A percentile compares a stretch with the other conserved stretches of the same genome.
These are phyloP conservation scores for Monilinia laxa DNA, from an alignment of 2,329 filamentous ascomycete species.

Conservation along the genomic window DNA sequence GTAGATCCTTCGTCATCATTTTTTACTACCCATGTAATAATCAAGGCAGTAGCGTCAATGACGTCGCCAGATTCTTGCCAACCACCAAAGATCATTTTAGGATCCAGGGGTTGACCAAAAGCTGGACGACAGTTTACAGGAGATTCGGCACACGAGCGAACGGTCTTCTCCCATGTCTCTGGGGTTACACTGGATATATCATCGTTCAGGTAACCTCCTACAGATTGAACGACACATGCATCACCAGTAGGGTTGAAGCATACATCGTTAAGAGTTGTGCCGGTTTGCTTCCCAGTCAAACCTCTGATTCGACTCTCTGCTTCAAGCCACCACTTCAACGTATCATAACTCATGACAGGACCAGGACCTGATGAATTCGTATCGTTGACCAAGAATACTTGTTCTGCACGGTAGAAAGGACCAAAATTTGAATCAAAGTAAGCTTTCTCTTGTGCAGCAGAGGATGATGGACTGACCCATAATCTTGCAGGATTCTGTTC, in stretches of 20 bases:
- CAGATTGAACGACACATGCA: constrained; percentile 87
- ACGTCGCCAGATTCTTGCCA: constrained; percentile 65
- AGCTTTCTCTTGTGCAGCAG: constrained; percentile 85
- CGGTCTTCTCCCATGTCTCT: constrained; percentile 67
- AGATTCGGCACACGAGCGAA: constrained; percentile 72
- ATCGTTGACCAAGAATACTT: constrained; percentile 92
- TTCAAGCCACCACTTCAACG: constrained; percentile 88
- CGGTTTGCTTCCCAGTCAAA: constrained; percentile 67
- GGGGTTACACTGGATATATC: constrained; percentile 61
- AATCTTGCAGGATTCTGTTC: constrained; percentile 87
- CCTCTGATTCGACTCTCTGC: constrained; percentile 76
- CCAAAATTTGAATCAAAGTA: constrained; percentile 95
- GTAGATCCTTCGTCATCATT: constrained; percentile 75
- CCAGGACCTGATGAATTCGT: constrained; percentile 61
- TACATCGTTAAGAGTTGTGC: constrained; percentile 73
- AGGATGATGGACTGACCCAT: constrained; percentile 94
- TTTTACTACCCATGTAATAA: constrained; percentile 92
- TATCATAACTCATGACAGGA: constrained; percentile 85
- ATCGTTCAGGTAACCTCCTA: constrained; percentile 84
- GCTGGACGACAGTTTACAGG: constrained; percentile 84
- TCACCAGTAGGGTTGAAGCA: constrained; percentile 92
- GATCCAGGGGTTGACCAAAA: constrained; percentile 85
- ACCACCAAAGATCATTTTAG: constrained; percentile 82
- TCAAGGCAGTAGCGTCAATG: constrained; percentile 73
- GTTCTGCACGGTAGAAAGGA: constrained; percentile 91